Conservation (phyloP, 1,139 yeast genomes). For the Diutina ranongensis region DNA sequence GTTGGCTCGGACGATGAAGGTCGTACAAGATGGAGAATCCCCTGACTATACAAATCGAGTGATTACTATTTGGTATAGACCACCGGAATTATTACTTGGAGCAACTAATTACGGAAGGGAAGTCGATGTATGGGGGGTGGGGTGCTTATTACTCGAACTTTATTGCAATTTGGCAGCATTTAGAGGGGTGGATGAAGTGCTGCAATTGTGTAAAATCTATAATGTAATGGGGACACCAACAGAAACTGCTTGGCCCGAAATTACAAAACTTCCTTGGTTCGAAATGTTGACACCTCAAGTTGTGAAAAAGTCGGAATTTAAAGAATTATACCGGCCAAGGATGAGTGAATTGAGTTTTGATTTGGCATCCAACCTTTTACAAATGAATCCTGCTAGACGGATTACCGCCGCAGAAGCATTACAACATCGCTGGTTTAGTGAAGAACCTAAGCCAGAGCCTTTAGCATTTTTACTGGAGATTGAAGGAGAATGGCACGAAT, state of each 20-base stretch:
- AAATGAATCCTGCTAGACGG: slow-evolving; percentile 51
- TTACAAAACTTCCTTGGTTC: slow-evolving; percentile 81
- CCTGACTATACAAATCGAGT: slow-evolving; percentile 89
- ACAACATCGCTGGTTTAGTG: slow-evolving; percentile 58
- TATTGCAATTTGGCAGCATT: slow-evolving; percentile 68
- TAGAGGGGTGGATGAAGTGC: slow-evolving; percentile 82
- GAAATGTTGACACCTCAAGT: slow-evolving; percentile 63
- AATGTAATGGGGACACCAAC: slow-evolving; percentile 83
- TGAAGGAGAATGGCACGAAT: slow-evolving; percentile 92
- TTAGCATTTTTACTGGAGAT: slow-evolving; percentile 42
- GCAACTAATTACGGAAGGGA: slow-evolving; percentile 84
- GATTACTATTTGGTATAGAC: slow-evolving; percentile 93
- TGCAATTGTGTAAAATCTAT: slow-evolving; percentile 68
- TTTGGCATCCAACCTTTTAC: slow-evolving; percentile 35
- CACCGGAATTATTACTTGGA: slow-evolving; percentile 87
- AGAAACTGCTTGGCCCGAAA: slow-evolving; percentile 64
- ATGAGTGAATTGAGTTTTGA: slow-evolving; percentile 49
- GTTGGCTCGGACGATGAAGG: slow-evolving; percentile 71
- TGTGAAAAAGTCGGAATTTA: slow-evolving; percentile 36
- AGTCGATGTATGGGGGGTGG: slow-evolving; percentile 96
- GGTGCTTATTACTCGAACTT: slow-evolving; percentile 78
- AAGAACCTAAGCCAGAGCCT: slow-evolving; percentile 47
- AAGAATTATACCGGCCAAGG: slow-evolving; percentile 30
- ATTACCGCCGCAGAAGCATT: slow-evolving; percentile 57
- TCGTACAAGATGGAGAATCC: slow-evolving; percentile 35